A percentile compares a stretch with the other conserved stretches of the same genome.
Evolutionary conservation across 139 green algal genomes (phyloP).

Genomic region (Volvox reticuliferus): DNA sequence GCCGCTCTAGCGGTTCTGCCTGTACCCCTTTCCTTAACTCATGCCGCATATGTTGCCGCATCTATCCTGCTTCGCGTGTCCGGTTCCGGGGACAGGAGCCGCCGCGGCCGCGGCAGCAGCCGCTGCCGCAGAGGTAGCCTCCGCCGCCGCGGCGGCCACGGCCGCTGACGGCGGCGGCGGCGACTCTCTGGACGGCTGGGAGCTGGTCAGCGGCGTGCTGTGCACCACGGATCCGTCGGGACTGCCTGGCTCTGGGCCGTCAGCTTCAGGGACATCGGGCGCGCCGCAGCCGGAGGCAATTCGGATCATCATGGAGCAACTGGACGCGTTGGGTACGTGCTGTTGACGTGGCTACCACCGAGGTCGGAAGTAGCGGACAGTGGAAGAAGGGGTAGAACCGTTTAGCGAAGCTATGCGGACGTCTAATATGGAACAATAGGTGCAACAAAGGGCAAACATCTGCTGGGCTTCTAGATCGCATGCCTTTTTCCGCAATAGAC

Average conservation of each 20-base stretch:
- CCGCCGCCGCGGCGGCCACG: background rate
- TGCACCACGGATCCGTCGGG: background rate
- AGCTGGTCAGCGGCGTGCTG: slow-evolving; percentile 12
- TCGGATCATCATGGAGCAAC: slow-evolving; percentile 33
- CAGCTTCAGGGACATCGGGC: background rate
- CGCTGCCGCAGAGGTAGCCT: background rate
- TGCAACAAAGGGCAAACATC: too few species aligned
- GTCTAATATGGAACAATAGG: too few species aligned
- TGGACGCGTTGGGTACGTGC: slow-evolving; percentile 37
- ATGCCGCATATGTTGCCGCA: too few species aligned
- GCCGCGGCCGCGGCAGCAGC: background rate
- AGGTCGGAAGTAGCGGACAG: too few species aligned
- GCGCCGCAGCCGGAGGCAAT: slow-evolving; percentile 8
- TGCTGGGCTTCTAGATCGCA: too few species aligned
- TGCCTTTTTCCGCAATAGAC: too few species aligned
- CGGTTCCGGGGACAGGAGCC: background rate
- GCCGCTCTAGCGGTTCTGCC: too few species aligned
- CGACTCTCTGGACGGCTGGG: slow-evolving; percentile 29
- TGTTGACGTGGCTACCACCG: too few species aligned
- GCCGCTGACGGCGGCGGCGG: background rate
- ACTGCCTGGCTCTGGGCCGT: background rate
- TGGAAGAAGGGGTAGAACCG: too few species aligned
- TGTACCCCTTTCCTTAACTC: too few species aligned
- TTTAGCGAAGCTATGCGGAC: too few species aligned
- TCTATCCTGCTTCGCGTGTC: background rate